A percentile compares a stretch with the other conserved stretches of the same genome.
These are phyloP conservation scores for Tuber aestivum DNA, from an alignment of 495 filamentous ascomycete genomes.

Conservation along the genomic window DNA sequence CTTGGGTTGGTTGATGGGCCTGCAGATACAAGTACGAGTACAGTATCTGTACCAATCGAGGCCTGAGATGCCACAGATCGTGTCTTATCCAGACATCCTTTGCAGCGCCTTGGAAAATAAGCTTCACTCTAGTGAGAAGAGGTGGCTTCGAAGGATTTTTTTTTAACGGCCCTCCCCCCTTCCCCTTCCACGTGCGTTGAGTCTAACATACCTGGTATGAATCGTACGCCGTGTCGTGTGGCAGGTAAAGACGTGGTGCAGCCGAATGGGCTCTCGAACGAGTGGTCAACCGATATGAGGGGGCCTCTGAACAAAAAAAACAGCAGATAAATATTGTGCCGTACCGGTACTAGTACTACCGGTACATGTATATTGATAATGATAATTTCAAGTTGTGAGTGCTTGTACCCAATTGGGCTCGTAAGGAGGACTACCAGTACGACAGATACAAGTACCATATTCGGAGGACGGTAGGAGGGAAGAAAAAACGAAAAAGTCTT, in stretches of 20 bases:
- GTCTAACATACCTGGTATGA: background rate
- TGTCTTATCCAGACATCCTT: background rate
- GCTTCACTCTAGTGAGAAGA: background rate
- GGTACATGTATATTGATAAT: background rate
- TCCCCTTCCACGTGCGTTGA: background rate
- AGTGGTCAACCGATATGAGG: too few relatives aligned
- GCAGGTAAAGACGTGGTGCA: background rate
- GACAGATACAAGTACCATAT: too few relatives aligned
- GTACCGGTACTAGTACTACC: too few relatives aligned
- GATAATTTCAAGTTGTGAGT: background rate
- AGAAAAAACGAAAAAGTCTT: too few relatives aligned
- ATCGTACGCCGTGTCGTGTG: background rate
- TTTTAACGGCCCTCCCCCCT: background rate
- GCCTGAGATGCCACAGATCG: background rate
- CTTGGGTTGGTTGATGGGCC: background rate
- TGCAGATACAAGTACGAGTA: too few relatives aligned
- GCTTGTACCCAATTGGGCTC: background rate
- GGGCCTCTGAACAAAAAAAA: too few relatives aligned
- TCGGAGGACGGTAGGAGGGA: background rate
- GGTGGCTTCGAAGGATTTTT: background rate
- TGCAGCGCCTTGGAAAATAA: background rate
- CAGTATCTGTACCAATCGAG: too few relatives aligned
- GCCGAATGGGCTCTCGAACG: background rate
- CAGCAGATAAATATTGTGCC: too few relatives aligned
- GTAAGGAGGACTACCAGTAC: too few relatives aligned